Evolutionary conservation across 2,329 filamentous ascomycete genomes (phyloP).

Genomic region (Raffaelea ambrosiae): DNA sequence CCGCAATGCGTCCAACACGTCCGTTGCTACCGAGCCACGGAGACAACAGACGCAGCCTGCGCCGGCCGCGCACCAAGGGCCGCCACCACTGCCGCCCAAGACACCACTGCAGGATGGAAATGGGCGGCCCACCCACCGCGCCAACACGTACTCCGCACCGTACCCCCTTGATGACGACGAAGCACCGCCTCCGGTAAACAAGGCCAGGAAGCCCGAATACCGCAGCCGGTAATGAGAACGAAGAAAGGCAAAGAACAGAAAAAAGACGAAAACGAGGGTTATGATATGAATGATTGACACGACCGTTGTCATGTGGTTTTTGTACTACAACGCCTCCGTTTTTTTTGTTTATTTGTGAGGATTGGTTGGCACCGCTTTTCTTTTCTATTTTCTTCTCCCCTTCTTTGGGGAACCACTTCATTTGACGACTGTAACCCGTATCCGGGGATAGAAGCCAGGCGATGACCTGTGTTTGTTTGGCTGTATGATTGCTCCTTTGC

Average conservation of each 20-base stretch:
- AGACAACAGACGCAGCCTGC: not conserved
- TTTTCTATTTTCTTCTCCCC: too few relatives aligned
- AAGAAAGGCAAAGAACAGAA: not conserved
- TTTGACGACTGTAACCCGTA: too few relatives aligned
- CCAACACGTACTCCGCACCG: slow-evolving; percentile 39
- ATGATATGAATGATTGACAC: not conserved
- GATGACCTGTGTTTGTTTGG: too few relatives aligned
- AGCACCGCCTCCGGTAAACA: slow-evolving; percentile 82
- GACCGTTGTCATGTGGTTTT: not conserved
- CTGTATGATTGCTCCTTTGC: too few relatives aligned
- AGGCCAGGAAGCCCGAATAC: slow-evolving; percentile 76
- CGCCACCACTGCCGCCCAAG: slow-evolving; percentile 70
- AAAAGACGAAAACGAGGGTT: not conserved
- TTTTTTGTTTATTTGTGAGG: not conserved
- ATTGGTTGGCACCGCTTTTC: not conserved
- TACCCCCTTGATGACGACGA: slow-evolving; percentile 75
- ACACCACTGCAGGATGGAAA: slow-evolving; percentile 56
- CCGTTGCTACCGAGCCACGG: slow-evolving; percentile 6
- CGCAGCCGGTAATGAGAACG: slow-evolving; percentile 5
- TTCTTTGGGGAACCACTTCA: too few relatives aligned
- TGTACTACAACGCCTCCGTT: not conserved
- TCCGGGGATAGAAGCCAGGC: too few relatives aligned
- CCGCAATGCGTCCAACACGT: slow-evolving; percentile 32
- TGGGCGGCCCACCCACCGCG: not conserved
- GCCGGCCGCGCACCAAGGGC: slow-evolving; percentile 27